Evolutionary conservation across 2,329 filamentous ascomycete species (phyloP), one percentile per base, ranked within the genome.

Genomic region (Xylariaceae sp.): DNA sequence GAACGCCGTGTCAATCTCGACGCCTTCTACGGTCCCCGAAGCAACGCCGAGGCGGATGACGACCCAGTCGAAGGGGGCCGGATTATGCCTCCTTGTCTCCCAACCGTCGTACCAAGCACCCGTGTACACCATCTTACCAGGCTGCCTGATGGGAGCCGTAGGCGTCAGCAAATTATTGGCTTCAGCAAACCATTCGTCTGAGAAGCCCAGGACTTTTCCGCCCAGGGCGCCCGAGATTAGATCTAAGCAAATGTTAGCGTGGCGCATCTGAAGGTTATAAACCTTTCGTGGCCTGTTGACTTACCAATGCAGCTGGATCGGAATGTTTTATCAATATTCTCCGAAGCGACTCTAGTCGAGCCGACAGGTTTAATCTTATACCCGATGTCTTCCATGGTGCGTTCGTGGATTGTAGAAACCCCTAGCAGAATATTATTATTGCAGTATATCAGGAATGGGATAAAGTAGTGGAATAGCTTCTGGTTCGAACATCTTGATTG

Each of bases 1-100:
- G 74, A 85, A 89, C 47, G 87, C 83, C 2, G 89, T 92, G 72
- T 92, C 88, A 59, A 92, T 79, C 72, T 92, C 89, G 45, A 92
- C 75, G 15, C 89, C 89, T 55, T 81, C 79, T 26, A 92, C 80
- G 15, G 78, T 85, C 44, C 88, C 89, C 1, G 85, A 88, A 9
- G 86, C 80, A 36, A 87, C 84, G 45, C 84, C 84, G 5, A 87
- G 75, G 51, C 83, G 79, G 57, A 87, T 78, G 55, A 86, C 74
- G 18, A 84, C 84, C 77, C 83, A 87, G 73, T 87, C 84, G 62
- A 86, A 86, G 0, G 79, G 74, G 55, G 78, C 79, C 10, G 74
- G 65, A 69, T 87, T 87, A 72, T 87, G 84, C 59, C 84, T 74
- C 47, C 84, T 74, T 12, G 84, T 87, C 70, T 87, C 84, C 83